These are phyloP conservation scores for Rhizophora apiculata DNA, from an alignment of 345 rosid species.

Conservation along the genomic window DNA sequence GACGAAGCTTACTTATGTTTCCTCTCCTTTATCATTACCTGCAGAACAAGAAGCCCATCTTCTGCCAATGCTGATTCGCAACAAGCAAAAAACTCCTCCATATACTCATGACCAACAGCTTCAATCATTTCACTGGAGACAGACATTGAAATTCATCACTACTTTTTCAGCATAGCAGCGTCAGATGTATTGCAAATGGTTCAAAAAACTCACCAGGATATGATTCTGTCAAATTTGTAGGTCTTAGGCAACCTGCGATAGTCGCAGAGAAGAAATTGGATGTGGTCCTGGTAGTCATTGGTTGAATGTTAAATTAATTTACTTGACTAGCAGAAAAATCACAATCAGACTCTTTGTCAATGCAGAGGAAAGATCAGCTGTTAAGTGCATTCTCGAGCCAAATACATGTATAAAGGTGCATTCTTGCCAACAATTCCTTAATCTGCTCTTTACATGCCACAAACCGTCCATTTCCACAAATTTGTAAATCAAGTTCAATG, in stretches of 20 bases:
- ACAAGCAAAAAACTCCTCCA: conserved; percentile 73
- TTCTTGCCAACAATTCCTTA: too few species aligned
- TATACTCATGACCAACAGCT: conserved; percentile 88
- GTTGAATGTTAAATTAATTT: neutral
- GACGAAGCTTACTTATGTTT: neutral
- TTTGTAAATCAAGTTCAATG: too few species aligned
- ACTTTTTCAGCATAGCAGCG: neutral
- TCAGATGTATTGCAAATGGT: neutral
- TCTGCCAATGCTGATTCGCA: conserved; percentile 75
- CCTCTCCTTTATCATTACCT: conserved; percentile 39
- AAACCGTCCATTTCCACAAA: too few species aligned
- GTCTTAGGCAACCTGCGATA: conserved; percentile 62
- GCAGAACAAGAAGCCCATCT: conserved; percentile 74
- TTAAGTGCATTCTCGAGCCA: neutral
- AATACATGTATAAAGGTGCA: too few species aligned
- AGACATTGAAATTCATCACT: conserved; percentile 2
- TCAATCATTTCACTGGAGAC: conserved; percentile 82
- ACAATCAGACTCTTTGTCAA: neutral
- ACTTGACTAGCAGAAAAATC: neutral
- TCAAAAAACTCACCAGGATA: conserved; percentile 58
- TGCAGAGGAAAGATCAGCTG: neutral
- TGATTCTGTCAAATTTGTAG: conserved; percentile 68
- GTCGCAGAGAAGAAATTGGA: conserved; percentile 65
- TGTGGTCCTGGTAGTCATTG: conserved; percentile 42
- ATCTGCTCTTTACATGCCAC: too few species aligned